phyloP scores from a whole-genome alignment of 2,329 filamentous ascomycete species.

The Dryadomyces sulphureus region DNA sequence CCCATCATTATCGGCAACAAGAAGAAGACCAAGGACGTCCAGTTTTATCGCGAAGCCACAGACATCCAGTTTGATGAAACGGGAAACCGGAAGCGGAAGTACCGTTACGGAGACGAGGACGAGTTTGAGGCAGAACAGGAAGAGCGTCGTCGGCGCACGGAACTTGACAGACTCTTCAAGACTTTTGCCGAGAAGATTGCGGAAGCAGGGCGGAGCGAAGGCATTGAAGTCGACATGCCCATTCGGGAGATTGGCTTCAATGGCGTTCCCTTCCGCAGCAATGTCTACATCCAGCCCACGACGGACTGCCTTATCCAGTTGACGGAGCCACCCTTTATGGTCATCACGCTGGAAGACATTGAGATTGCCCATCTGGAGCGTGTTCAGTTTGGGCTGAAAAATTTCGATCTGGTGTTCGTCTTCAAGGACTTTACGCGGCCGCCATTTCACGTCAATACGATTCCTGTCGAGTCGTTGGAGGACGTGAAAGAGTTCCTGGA shows the following conservation, averaged over 20 bases:
- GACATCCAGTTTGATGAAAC: constrained; percentile 99
- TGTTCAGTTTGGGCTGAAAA: constrained; percentile 93
- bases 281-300: constrained; percentile 88
- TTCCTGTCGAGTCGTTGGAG: constrained; percentile 87
- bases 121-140: constrained; percentile 98
- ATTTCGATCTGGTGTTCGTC: constrained; percentile 96
- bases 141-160: constrained; percentile 77
- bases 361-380: constrained; percentile 93
- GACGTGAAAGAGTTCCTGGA: constrained; percentile 97
- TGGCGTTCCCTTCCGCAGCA: constrained; percentile 89
- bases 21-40: constrained; percentile 97
- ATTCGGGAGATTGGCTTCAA: constrained; percentile 94
- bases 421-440: constrained; percentile 94
- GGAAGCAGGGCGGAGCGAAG: constrained; percentile 82
- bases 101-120: constrained; percentile 94
- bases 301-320: constrained; percentile 96
- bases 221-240: constrained; percentile 87
- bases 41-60: constrained; percentile 95
- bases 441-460: constrained; percentile 92
- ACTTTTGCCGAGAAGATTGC: constrained; percentile 95
- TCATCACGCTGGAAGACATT: constrained; percentile 87
- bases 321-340: constrained; percentile 92
- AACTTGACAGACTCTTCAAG: constrained; percentile 91
- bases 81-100: constrained; percentile 93
- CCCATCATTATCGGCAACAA: constrained; percentile 95